Conservation (phyloP, 2,329 filamentous ascomycete species). For the Exophiala oligosperma region DNA sequence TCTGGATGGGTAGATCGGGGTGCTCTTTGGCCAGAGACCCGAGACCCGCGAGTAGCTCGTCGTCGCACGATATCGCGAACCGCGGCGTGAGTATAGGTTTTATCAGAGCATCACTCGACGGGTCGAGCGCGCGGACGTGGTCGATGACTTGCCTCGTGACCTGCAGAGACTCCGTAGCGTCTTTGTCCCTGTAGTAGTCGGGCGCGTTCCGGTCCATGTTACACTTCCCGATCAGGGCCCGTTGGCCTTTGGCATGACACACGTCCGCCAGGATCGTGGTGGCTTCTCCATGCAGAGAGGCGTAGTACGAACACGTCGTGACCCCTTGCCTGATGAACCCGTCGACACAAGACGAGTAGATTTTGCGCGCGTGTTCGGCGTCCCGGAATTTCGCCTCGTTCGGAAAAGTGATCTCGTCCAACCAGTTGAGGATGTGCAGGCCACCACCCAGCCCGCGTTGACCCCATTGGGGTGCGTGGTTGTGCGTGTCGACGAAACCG, state of each 20-base stretch:
- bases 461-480: conserved; percentile 62
- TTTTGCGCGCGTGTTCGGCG: conserved; percentile 49
- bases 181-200: conserved; percentile 32
- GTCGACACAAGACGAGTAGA: conserved; percentile 55
- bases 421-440: conserved; percentile 56
- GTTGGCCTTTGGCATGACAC: conserved; percentile 55
- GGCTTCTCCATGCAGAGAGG: conserved; percentile 56
- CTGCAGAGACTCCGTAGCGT: conserved; percentile 19
- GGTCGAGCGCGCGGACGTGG: conserved; percentile 48
- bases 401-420: conserved; percentile 63
- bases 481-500: conserved; percentile 66
- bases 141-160: conserved; percentile 32
- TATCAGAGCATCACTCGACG: conserved; percentile 40
- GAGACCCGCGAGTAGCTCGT: conserved; percentile 53
- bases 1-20: conserved; percentile 55
- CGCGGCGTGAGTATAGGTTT: conserved; percentile 54
- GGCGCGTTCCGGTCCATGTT: conserved; percentile 57
- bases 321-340: conserved; percentile 63
- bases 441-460: conserved; percentile 47
- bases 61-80: conserved; percentile 59
- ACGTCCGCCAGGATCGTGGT: conserved; percentile 58
- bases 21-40: conserved; percentile 52
- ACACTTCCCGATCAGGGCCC: conserved; percentile 63
- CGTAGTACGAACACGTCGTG: conserved; percentile 63
- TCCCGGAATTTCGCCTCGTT: conserved; percentile 63